Conservation (phyloP, 257 asterid species). For the Solanum virginianum region DNA sequence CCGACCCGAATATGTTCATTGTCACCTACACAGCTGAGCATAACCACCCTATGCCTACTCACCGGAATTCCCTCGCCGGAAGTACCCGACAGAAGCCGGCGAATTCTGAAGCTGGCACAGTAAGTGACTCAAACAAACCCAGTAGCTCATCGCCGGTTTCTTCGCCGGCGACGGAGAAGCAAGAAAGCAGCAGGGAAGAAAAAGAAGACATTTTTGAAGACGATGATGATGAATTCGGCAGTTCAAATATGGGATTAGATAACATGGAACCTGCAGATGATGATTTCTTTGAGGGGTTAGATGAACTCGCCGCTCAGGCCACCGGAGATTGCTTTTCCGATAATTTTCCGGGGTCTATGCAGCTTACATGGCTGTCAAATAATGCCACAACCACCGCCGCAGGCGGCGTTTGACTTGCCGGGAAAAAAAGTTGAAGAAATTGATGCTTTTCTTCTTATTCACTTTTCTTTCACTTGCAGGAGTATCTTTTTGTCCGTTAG, state of each 20-base stretch:
- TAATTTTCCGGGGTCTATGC: slow-evolving; percentile 17
- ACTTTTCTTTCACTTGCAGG: slow-evolving; percentile 37
- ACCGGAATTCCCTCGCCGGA: slow-evolving; percentile 89
- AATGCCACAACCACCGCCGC: slow-evolving; percentile 42
- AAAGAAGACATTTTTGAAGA: slow-evolving; percentile 22
- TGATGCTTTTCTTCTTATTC: slow-evolving; percentile 55
- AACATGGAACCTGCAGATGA: slow-evolving; percentile 4
- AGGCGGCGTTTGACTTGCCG: slow-evolving; percentile 45
- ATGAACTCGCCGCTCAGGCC: slow-evolving; percentile 31
- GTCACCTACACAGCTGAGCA: slow-evolving; percentile 89
- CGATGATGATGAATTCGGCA: slow-evolving; percentile 18
- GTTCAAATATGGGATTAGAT: slow-evolving; percentile 7
- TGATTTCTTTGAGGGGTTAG: slow-evolving; percentile 34
- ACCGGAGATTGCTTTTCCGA: slow-evolving; percentile 21
- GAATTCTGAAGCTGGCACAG: slow-evolving; percentile 5
- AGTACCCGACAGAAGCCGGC: slow-evolving; percentile 57
- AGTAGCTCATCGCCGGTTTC: slow-evolving; percentile 30
- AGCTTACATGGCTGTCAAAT: slow-evolving; percentile 42
- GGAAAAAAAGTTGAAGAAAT: background rate
- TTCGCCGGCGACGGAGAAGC: slow-evolving; percentile 35
- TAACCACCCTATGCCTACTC: slow-evolving; percentile 87
- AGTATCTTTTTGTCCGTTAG: slow-evolving; percentile 30
- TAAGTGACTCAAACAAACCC: slow-evolving; percentile 30
- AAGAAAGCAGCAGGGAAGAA: slow-evolving; percentile 29
- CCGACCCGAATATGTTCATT: slow-evolving; percentile 86